These are phyloP conservation scores for Erigeron canadensis DNA, from an alignment of 129 eudicot genomes.

Conservation along the genomic window DNA sequence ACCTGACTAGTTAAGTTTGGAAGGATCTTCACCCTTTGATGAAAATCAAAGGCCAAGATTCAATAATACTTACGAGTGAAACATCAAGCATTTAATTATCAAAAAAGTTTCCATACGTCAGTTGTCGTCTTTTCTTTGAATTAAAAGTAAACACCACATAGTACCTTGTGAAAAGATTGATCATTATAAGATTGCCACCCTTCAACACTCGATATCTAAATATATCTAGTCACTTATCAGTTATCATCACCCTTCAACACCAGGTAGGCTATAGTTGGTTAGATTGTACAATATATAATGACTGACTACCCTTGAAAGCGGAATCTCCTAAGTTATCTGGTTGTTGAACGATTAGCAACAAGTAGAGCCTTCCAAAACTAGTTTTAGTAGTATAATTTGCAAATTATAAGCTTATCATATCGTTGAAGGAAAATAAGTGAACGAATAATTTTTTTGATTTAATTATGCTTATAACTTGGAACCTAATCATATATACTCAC, in stretches of 20 bases:
- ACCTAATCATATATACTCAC: not conserved
- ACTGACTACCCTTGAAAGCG: not conserved
- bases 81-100: not conserved
- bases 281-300: not conserved
- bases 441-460: not conserved
- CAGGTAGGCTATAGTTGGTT: conserved; percentile 5
- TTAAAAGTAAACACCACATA: conserved; percentile 3
- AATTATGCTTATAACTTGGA: not conserved
- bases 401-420: no score
- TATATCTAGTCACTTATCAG: conserved; percentile 13
- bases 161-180: conserved; percentile 5
- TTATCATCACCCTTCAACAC: no score
- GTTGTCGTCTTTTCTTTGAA: conserved; percentile 19
- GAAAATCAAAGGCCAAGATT: no score
- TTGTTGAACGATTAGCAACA: not conserved
- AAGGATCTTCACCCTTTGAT: no score
- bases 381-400: not conserved
- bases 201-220: conserved; percentile 7
- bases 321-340: not conserved
- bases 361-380: not conserved
- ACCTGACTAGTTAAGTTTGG: no score
- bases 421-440: no score
- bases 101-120: conserved; percentile 14
- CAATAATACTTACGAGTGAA: not conserved
- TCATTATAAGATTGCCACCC: conserved; percentile 5